These are phyloP conservation scores for Ascochyta pisi DNA, from an alignment of 2,329 filamentous ascomycete species.

Conservation along the genomic window DNA sequence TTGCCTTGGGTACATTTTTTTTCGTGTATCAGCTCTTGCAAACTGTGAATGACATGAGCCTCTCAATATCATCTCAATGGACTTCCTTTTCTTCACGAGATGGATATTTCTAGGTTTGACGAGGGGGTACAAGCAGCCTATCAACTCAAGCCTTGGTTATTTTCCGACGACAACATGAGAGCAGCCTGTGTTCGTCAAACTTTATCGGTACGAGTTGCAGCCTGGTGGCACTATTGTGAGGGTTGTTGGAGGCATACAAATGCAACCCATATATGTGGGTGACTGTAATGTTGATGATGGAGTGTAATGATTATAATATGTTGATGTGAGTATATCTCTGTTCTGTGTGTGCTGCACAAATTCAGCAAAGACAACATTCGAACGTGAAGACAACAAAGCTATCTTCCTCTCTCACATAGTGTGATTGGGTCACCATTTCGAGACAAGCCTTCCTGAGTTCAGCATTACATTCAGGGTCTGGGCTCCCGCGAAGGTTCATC, in stretches of 20 bases:
- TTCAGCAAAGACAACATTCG: not conserved
- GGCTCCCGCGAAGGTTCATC: not conserved
- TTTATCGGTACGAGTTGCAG: not conserved
- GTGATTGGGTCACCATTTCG: not conserved
- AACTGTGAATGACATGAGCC: no score
- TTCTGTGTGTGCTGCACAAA: not conserved
- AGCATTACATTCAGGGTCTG: not conserved
- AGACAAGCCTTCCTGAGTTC: constrained; percentile 3
- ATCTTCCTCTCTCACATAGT: not conserved
- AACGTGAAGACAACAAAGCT: not conserved
- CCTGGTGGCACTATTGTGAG: not conserved
- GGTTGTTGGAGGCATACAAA: not conserved
- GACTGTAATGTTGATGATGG: no score
- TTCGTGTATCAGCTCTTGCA: not conserved
- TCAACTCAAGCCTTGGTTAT: not conserved
- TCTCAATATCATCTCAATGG: no score
- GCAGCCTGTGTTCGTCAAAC: not conserved
- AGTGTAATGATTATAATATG: no score
- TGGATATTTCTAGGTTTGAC: not conserved
- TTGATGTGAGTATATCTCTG: no score
- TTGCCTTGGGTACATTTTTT: no score
- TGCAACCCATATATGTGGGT: not conserved
- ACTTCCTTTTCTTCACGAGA: no score
- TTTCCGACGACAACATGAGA: not conserved
- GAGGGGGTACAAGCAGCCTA: not conserved